Base-by-base conservation (phyloP, 2,329 filamentous ascomycete genomes). In the Neonectria neomacrospora region DNA sequence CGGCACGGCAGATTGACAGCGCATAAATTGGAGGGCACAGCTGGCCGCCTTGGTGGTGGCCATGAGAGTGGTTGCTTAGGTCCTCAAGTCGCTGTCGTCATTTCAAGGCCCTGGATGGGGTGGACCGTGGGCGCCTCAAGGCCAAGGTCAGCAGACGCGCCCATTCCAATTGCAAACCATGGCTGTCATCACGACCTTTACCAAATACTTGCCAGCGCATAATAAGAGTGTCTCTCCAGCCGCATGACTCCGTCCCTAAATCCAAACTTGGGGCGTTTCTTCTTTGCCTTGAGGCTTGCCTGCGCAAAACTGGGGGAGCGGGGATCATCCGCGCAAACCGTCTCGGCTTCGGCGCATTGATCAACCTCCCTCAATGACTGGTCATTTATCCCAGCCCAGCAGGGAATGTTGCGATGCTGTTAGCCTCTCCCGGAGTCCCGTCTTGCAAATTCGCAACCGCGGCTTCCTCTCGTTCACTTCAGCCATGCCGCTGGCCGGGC, bases 191-290 rank as follows among this genome's bases (percentile, higher is more conserved):
- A 54, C 42, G 50, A 50, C 64, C 47, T 58, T 54, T 34, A 51
- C 54, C 54, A 54, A 50, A 63, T 60, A 61, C 67, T 65, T 72
- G 70, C 67, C 70, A 72, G 60, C 70, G 70, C 70, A 72, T 71
- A 68, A 72, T 71, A 72, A 71, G n/a, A 71, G 68, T 62, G 34
- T 65, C 61, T 65, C 42, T 62, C 53, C 67, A 67, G 47, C 67
- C 70, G 63, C 67, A 71, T 72, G 70, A 72, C 70, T 68, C 39
- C 65, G 28, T 30, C n/a, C 45, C 51, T 26, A 54, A 56, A 41
- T 67, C 64, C 63, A 67, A 63, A 52, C 64, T 58, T 69, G 61
- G 53, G 51, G 18, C 60, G 50, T 63, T 66, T 66, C 51, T 48
- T 57, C 61, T 65, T 62, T 70, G 53, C 61, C 61, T 61, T 34